A percentile compares a stretch with the other conserved stretches of the same genome.
Evolutionary conservation across 1,284 basidiomycete species (phyloP).

Genomic region (Ceratobasidium sp.): DNA sequence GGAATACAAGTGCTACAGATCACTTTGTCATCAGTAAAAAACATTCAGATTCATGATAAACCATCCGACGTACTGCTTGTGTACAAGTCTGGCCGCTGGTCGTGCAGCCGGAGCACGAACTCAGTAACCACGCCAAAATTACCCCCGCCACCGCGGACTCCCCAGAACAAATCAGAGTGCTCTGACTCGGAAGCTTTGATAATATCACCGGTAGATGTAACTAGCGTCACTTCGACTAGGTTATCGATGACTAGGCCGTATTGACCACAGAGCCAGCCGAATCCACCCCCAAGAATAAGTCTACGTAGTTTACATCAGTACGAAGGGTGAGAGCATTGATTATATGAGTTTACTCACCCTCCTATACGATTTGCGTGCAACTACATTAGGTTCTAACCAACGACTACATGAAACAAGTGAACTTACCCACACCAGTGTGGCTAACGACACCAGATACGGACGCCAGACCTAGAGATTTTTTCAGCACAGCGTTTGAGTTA

Average conservation of each 20-base stretch:
- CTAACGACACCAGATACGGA: not conserved
- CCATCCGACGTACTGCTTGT: slow-evolving; percentile 8
- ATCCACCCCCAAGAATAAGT: slow-evolving; percentile 33
- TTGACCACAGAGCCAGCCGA: slow-evolving; percentile 29
- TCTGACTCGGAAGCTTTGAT: slow-evolving; percentile 24
- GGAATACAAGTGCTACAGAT: slow-evolving; percentile 24
- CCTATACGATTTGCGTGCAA: no score
- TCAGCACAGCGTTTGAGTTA: not conserved
- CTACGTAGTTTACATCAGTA: no score
- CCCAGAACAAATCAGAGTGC: slow-evolving; percentile 39
- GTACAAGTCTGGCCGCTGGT: slow-evolving; percentile 36
- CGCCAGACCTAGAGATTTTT: slow-evolving; percentile 4
- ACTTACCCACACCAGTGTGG: slow-evolving; percentile 8
- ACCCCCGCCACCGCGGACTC: slow-evolving; percentile 34
- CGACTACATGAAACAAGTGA: no score
- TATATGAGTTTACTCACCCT: no score
- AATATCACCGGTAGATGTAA: slow-evolving; percentile 35
- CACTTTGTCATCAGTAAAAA: not conserved
- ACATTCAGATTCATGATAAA: no score
- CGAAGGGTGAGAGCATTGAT: no score
- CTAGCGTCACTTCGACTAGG: slow-evolving; percentile 29
- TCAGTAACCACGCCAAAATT: slow-evolving; percentile 41
- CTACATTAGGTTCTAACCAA: no score
- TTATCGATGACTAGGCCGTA: slow-evolving; percentile 40
- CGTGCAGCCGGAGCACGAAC: slow-evolving; percentile 31